Percentiles rank a stretch among this genome's conserved stretches.
Evolutionary conservation across 257 asterid genomes (phyloP).

Genomic region (Haberlea rhodopensis): DNA sequence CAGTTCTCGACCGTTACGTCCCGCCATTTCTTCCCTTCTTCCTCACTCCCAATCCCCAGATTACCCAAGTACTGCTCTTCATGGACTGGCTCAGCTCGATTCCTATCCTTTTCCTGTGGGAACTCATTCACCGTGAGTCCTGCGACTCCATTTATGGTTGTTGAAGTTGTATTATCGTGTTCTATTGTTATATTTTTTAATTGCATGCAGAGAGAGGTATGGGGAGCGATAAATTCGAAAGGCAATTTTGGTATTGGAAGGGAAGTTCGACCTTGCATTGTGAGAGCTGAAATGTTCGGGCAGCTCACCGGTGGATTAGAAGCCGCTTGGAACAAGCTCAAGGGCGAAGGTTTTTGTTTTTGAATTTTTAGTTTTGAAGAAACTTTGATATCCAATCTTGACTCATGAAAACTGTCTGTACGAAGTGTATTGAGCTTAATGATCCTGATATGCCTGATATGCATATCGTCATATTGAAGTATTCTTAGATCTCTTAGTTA

Average conservation of each 20-base stretch:
- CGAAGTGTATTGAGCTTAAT: neutral
- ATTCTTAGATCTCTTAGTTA: neutral
- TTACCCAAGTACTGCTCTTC: slow-evolving; percentile 38
- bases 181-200: neutral
- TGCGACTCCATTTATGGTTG: neutral
- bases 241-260: slow-evolving; percentile 32
- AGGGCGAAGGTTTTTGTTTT: slow-evolving; percentile 71
- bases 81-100: slow-evolving; percentile 40
- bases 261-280: slow-evolving; percentile 42
- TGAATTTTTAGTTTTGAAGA: neutral
- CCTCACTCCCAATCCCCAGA: slow-evolving; percentile 36
- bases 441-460: neutral
- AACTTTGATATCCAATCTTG: neutral
- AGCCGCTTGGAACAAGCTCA: slow-evolving; percentile 95
- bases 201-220: slow-evolving; percentile 56
- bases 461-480: neutral
- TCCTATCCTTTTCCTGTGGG: slow-evolving; percentile 54
- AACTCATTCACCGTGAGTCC: slow-evolving; percentile 56
- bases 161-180: neutral
- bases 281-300: slow-evolving; percentile 95
- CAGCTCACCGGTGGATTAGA: slow-evolving; percentile 89
- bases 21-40: slow-evolving; percentile 54
- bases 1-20: slow-evolving; percentile 55
- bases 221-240: slow-evolving; percentile 58
- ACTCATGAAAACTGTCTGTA: neutral